Percentiles rank a stretch among this genome's conserved stretches.
Evolutionary conservation across 768 basidiomycete genomes (phyloP).

Genomic region (Sarcodon sp.): DNA sequence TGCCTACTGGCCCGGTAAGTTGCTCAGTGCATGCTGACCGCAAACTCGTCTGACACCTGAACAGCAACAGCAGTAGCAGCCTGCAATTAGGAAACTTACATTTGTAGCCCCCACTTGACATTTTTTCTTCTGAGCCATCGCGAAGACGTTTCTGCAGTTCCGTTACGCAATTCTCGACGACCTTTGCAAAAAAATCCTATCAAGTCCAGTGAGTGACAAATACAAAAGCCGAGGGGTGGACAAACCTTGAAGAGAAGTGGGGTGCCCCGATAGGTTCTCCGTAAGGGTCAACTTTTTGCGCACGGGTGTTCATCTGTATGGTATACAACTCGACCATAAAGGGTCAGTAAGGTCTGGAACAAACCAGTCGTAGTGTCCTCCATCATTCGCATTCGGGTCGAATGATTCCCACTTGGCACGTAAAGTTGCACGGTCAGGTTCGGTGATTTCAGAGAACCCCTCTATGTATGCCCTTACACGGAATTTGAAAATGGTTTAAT

Average conservation of each 20-base stretch:
- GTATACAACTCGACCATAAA: conserved; percentile 18
- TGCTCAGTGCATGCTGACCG: conserved; percentile 42
- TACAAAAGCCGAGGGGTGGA: conserved; percentile 1
- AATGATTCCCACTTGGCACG: conserved; percentile 40
- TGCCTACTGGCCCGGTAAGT: conserved; percentile 45
- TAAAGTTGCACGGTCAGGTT: conserved; percentile 33
- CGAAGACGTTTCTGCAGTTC: conserved; percentile 35
- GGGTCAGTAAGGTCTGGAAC: conserved; percentile 7
- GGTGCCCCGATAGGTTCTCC: conserved; percentile 29
- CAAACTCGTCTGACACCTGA: conserved; percentile 34
- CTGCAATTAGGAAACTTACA: conserved; percentile 27
- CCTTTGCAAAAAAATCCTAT: conserved; percentile 37
- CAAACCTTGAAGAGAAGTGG: conserved; percentile 28
- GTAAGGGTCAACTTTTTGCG: conserved; percentile 27
- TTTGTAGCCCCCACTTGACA: conserved; percentile 36
- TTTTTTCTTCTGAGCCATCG: conserved; percentile 46
- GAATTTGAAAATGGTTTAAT: conserved; percentile 35
- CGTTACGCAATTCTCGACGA: conserved; percentile 30
- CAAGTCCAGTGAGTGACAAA: not conserved
- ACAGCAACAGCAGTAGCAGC: conserved; percentile 33
- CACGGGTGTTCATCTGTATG: conserved; percentile 16
- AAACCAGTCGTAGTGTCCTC: conserved; percentile 12
- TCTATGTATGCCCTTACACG: conserved; percentile 33
- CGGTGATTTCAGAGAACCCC: conserved; percentile 39
- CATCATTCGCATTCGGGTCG: conserved; percentile 12